Evolutionary conservation across 139 green algal genomes (phyloP).

Genomic region (Coccomyxa sp.): DNA sequence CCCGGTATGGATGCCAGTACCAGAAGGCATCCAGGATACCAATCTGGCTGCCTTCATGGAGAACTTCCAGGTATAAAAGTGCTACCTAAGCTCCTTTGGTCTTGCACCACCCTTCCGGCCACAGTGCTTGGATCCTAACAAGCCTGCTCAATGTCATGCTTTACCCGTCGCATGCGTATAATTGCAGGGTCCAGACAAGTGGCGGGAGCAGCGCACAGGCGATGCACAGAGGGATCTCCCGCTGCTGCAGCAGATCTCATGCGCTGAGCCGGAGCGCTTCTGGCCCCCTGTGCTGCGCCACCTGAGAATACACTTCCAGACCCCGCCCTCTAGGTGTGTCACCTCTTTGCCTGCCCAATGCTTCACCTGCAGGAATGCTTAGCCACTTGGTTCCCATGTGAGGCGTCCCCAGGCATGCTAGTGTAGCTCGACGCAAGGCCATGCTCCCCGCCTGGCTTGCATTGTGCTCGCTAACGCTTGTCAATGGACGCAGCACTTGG

Average conservation of each 20-base stretch:
- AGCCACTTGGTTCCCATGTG: too few species aligned
- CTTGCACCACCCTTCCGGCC: too few species aligned
- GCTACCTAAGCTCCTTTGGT: too few species aligned
- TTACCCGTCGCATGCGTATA: background rate
- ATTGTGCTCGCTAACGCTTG: too few species aligned
- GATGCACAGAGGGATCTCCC: conserved; percentile 28
- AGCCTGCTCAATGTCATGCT: background rate
- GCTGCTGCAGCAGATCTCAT: conserved; percentile 56
- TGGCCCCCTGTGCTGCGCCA: conserved; percentile 47
- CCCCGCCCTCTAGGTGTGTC: conserved; percentile 27
- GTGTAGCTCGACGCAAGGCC: too few species aligned
- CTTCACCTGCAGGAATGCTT: too few species aligned
- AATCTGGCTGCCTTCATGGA: conserved; percentile 62
- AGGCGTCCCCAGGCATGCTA: too few species aligned
- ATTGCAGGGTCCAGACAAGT: conserved; percentile 13
- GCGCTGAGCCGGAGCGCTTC: conserved; percentile 48
- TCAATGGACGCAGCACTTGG: too few species aligned
- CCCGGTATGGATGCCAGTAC: conserved; percentile 56
- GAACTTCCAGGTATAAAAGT: conserved; percentile 22
- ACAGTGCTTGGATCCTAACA: background rate
- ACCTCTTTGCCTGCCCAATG: too few species aligned
- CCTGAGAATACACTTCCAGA: conserved; percentile 44
- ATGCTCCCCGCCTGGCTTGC: too few species aligned
- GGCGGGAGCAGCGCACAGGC: conserved; percentile 12
- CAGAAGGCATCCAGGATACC: conserved; percentile 20